Evolutionary conservation across 1,139 yeast genomes (phyloP).

Genomic region (Pichia terricola): DNA sequence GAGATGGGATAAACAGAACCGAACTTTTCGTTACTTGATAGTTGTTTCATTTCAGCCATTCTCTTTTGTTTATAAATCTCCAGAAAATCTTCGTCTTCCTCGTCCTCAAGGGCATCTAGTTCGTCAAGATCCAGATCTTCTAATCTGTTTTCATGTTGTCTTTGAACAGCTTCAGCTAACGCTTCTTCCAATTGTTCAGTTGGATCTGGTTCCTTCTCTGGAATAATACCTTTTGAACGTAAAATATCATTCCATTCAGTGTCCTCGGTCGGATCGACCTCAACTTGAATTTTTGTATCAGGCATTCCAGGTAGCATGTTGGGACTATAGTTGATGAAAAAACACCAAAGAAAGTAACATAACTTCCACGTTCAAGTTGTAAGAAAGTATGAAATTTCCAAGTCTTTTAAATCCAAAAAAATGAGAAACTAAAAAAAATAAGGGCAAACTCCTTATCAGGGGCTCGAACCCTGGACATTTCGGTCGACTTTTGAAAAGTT

Average conservation of each 20-base stretch:
- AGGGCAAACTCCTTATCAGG: conserved; percentile 12
- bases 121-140: conserved; percentile 73
- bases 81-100: conserved; percentile 27
- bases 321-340: not conserved
- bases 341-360: no score
- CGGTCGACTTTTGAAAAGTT: conserved; percentile 15
- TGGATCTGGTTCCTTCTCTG: conserved; percentile 86
- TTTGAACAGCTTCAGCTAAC: conserved; percentile 67
- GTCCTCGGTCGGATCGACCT: conserved; percentile 91
- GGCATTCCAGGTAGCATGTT: conserved; percentile 13
- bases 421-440: conserved; percentile 1
- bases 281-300: conserved; percentile 52
- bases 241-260: conserved; percentile 98
- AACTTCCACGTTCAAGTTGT: no score
- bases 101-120: conserved; percentile 46
- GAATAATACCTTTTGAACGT: conserved; percentile 82
- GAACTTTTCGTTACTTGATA: conserved; percentile 54
- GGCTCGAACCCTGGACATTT: conserved; percentile 19
- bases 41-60: conserved; percentile 56
- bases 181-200: conserved; percentile 81
- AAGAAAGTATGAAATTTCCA: no score
- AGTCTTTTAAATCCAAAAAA: no score
- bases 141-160: conserved; percentile 65
- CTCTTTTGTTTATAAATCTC: conserved; percentile 63
- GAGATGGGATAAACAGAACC: conserved; percentile 72